These are phyloP conservation scores for Rutstroemia sp. DNA, from an alignment of 2,329 filamentous ascomycete genomes.

Conservation along the genomic window DNA sequence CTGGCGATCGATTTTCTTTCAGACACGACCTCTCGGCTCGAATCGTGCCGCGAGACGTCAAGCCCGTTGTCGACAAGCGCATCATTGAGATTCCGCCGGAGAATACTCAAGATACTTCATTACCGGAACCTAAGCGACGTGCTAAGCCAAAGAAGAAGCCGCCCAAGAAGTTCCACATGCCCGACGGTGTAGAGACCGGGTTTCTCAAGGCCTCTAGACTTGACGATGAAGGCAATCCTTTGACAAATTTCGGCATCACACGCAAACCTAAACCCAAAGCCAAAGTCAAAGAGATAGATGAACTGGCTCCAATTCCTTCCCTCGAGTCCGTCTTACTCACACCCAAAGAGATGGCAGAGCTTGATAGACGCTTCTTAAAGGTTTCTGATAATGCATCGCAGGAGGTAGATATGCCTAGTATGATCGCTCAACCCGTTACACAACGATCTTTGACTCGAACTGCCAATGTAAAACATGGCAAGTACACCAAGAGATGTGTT, in stretches of 20 bases:
- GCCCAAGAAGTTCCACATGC: constrained; percentile 97
- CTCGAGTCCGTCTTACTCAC: constrained; percentile 57
- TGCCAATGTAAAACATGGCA: constrained; percentile 61
- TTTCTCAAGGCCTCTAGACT: constrained; percentile 57
- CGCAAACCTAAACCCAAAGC: constrained; percentile 22
- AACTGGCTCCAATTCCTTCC: constrained; percentile 45
- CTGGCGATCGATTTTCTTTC: constrained; percentile 79
- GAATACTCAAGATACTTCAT: constrained; percentile 64
- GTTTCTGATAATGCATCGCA: constrained; percentile 55
- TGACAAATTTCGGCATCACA: constrained; percentile 24
- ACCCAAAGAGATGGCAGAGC: constrained; percentile 46
- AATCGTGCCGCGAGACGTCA: constrained; percentile 74
- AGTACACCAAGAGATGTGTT: constrained; percentile 58
- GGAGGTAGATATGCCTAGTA: constrained; percentile 56
- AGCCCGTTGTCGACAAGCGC: constrained; percentile 74
- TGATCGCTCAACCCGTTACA: constrained; percentile 53
- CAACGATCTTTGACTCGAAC: constrained; percentile 59
- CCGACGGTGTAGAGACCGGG: constrained; percentile 82
- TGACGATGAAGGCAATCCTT: constrained; percentile 13
- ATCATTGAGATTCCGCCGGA: constrained; percentile 84
- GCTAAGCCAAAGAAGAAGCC: constrained; percentile 53
- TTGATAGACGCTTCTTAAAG: constrained; percentile 62
- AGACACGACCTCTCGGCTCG: constrained; percentile 79
- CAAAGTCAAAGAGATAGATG: constrained; percentile 32
- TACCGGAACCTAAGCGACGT: constrained; percentile 69